A percentile compares a stretch with the other conserved stretches of the same genome.
phyloP scores from a whole-genome alignment of 331 rosid genomes.

The Saraca asoca region DNA sequence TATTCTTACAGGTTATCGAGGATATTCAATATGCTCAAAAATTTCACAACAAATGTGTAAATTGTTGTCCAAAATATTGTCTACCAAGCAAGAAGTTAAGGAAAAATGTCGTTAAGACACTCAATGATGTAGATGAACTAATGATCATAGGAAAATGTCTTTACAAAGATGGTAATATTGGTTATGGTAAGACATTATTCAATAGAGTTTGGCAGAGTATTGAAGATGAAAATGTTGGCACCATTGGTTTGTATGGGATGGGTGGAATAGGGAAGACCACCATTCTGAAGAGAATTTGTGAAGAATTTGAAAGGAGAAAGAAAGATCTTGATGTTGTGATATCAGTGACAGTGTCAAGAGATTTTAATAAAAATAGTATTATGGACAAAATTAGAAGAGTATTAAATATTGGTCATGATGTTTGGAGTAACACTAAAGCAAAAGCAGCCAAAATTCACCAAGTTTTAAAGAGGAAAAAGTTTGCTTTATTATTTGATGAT shows the following conservation, averaged over 20 bases:
- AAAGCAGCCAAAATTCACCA: constrained; percentile 1
- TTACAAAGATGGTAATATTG: too few species aligned
- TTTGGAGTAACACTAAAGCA: background rate
- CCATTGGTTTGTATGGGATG: too few species aligned
- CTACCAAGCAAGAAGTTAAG: too few species aligned
- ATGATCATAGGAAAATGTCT: too few species aligned
- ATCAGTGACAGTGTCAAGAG: constrained; percentile 16
- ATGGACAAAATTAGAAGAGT: constrained; percentile 6
- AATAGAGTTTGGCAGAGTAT: too few species aligned
- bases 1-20: background rate
- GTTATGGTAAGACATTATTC: too few species aligned
- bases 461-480: background rate
- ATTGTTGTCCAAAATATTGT: background rate
- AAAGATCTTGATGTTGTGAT: constrained; percentile 2
- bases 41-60: background rate
- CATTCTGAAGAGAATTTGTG: too few species aligned
- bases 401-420: background rate
- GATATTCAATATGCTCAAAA: background rate
- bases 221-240: too few species aligned
- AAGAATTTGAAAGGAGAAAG: background rate
- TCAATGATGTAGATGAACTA: too few species aligned
- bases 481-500: constrained; percentile 34
- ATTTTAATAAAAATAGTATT: background rate
- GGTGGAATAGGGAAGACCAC: too few species aligned
- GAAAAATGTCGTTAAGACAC: too few species aligned